These are phyloP conservation scores for Withania somnifera DNA, from an alignment of 305 asterid genomes.

Conservation along the genomic window DNA sequence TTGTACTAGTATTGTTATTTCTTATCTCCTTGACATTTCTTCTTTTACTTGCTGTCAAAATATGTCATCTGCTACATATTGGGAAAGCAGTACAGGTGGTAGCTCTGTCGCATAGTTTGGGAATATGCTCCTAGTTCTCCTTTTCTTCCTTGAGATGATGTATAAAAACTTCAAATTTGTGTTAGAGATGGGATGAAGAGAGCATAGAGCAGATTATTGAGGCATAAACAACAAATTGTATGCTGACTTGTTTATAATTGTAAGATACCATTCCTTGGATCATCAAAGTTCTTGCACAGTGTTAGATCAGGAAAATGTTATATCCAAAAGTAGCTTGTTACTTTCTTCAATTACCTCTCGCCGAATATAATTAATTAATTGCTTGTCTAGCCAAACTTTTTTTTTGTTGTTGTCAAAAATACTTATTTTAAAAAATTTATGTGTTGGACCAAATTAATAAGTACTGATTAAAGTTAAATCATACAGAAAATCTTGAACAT, in stretches of 20 bases:
- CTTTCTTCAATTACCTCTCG: background rate
- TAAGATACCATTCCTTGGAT: too few relatives aligned
- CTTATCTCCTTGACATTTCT: background rate
- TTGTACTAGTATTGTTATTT: slow-evolving; percentile 8
- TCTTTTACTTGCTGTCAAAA: background rate
- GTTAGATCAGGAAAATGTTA: background rate
- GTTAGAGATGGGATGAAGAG: background rate
- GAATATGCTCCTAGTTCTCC: slow-evolving; percentile 5
- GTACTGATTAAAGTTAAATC: too few relatives aligned
- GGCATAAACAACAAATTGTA: background rate
- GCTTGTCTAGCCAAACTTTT: too few relatives aligned
- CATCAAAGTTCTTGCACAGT: too few relatives aligned
- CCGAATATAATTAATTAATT: too few relatives aligned
- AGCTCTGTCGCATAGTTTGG: background rate
- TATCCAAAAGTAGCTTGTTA: background rate
- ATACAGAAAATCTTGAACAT: too few relatives aligned
- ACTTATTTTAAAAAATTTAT: too few relatives aligned
- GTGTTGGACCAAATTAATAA: too few relatives aligned
- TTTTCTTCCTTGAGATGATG: background rate
- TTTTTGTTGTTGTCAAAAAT: too few relatives aligned
- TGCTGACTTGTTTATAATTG: background rate
- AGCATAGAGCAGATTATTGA: background rate
- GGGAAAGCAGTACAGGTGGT: background rate
- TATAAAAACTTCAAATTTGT: background rate
- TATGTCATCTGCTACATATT: background rate